Evolutionary conservation across 202 grass and related monocot species (phyloP).

Genomic region (Bolboschoenoplectus hybrid): DNA sequence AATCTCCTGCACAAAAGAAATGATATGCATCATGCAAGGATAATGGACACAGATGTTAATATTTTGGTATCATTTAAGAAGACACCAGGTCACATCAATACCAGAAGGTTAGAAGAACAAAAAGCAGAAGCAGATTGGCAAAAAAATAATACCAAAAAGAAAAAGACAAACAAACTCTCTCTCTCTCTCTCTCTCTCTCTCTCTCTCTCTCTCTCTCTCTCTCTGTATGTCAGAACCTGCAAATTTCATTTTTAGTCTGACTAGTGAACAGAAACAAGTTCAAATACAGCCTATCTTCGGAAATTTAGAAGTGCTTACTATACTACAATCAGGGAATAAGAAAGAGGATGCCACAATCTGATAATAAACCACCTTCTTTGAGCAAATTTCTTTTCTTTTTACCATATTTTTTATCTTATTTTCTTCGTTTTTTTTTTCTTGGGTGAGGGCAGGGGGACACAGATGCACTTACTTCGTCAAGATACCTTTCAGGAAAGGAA

Average conservation of each 20-base stretch:
- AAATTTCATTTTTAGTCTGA: background rate
- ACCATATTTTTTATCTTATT: background rate
- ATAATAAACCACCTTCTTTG: background rate
- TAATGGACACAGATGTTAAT: background rate
- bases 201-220: no score
- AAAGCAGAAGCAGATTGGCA: background rate
- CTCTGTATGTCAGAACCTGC: background rate
- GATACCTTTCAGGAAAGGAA: constrained; percentile 77
- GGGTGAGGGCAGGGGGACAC: background rate
- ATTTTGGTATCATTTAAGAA: background rate
- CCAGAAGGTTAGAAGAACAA: background rate
- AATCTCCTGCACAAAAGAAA: constrained; percentile 48
- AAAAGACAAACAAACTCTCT: background rate
- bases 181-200: background rate
- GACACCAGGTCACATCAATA: background rate
- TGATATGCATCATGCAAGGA: constrained; percentile 15
- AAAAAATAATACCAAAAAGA: background rate
- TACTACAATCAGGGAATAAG: background rate
- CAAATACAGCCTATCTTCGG: background rate
- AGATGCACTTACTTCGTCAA: constrained; percentile 66
- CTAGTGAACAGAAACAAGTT: background rate
- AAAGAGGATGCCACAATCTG: background rate
- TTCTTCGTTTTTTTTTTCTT: background rate
- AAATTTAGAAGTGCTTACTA: background rate
- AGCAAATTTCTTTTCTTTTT: background rate